Evolutionary conservation across 305 asterid genomes (phyloP), one percentile per base, ranked within the genome.

Genomic region (Fraxinus latifolia): DNA sequence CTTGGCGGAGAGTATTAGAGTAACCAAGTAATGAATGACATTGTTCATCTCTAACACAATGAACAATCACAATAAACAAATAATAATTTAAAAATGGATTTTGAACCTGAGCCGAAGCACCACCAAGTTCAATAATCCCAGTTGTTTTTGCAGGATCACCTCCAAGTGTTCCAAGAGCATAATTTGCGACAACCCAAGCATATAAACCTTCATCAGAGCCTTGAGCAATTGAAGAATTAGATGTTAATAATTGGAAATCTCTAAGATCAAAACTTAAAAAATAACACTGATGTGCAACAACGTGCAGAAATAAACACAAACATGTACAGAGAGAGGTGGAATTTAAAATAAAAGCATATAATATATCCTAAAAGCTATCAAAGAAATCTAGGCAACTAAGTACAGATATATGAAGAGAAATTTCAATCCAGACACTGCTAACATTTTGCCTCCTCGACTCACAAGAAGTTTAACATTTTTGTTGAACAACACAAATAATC

Each of bases 41-140:
- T 27, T 31, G 25, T 37, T 37, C 47, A 15, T 17, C 39, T 74
- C 34, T 25, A 62, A 21, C 9, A 58, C 14, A 7, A 58, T 21
- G 14, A 58, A 58, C 14, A 58, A 3, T 23, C 34, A 25, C 34
- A 65, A 65, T 65, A 23, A 25, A 65, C 73, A 65, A 65, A 65
- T 32, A 79, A 80, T 25, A 47, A 17, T 60, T 15, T 77, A 71
- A 83, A 75, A 80, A 65, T 6, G 2, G 31, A 81, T 85, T 77
- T 65, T 47, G 55, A 87, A 96, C 99, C 99, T 96, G 99, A 79
- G 95, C 97, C 77, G 98, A 96, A 60, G 99, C 98, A 77, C 99
- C 99, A 78, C 98, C 99, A 83, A 96, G 99, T 88, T 96, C 98
- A 88, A 96, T 92, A 81, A 96, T 94, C 33, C 99, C 98, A 76